A percentile compares a stretch with the other conserved stretches of the same genome.
Conservation (phyloP, 208 protist genomes). For the Acanthamoeba healyi region DNA sequence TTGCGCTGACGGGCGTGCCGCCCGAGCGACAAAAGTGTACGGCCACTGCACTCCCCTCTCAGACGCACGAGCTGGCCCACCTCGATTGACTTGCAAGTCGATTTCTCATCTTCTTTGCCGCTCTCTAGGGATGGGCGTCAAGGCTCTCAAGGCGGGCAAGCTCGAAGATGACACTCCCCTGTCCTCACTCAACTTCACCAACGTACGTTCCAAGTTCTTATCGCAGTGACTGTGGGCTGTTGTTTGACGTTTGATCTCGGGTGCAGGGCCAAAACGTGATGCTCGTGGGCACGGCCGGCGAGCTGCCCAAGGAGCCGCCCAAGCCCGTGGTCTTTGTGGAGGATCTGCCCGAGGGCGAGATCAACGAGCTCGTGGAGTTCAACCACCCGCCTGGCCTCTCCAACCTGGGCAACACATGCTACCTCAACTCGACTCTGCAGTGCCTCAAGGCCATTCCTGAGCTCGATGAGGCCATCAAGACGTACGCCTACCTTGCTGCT, state of each 20-base stretch:
- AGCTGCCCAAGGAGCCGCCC: conserved; percentile 78
- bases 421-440: conserved; percentile 89
- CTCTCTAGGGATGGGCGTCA: conserved; percentile 79
- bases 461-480: conserved; percentile 77
- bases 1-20: conserved; percentile 86
- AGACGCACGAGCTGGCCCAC: not conserved
- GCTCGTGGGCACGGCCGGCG: conserved; percentile 86
- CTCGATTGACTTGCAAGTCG: not conserved
- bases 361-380: conserved; percentile 35
- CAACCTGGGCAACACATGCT: conserved; percentile 92
- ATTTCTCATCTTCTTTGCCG: not conserved
- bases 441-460: conserved; percentile 83
- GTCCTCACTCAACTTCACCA: not conserved
- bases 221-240: not conserved
- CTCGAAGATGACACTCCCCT: conserved; percentile 80
- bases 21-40: conserved; percentile 88
- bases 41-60: not conserved
- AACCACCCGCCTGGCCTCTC: conserved; percentile 78
- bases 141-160: conserved; percentile 86
- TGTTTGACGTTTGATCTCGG: not conserved
- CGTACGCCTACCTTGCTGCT: conserved; percentile 48
- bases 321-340: conserved; percentile 86
- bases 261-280: conserved; percentile 86
- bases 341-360: conserved; percentile 84
- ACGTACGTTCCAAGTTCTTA: not conserved